A percentile compares a stretch with the other conserved stretches of the same genome.
phyloP scores from a whole-genome alignment of 345 rosid species.

The Eucalyptus marginata region DNA sequence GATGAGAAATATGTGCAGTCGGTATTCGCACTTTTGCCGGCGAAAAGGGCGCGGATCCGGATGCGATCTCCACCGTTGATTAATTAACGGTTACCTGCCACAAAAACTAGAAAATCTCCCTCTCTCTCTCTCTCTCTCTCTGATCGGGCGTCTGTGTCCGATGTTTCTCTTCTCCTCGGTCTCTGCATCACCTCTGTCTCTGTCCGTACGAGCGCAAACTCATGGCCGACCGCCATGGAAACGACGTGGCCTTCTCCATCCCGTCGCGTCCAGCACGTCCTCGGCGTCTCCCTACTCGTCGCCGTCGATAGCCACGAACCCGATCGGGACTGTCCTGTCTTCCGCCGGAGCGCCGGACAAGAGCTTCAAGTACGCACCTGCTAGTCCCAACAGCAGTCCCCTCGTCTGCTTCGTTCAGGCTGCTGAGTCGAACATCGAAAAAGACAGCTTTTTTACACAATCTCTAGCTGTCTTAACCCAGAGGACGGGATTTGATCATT shows the following conservation, averaged over 20 bases:
- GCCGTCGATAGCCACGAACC: too few species aligned
- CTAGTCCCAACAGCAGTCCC: too few species aligned
- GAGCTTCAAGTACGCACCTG: too few species aligned
- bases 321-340: too few species aligned
- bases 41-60: background rate
- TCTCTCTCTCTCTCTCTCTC: background rate
- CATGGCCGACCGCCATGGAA: background rate
- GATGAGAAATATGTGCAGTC: background rate
- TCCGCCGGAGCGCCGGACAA: too few species aligned
- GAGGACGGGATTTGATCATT: too few species aligned
- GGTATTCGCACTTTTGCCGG: background rate
- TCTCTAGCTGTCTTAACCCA: too few species aligned
- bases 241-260: conserved; percentile 2
- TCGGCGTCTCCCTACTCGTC: too few species aligned
- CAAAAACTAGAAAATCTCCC: background rate
- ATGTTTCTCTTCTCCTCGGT: conserved; percentile 43
- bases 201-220: background rate
- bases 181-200: conserved; percentile 19
- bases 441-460: too few species aligned
- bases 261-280: background rate
- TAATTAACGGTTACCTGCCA: background rate
- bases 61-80: background rate
- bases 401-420: too few species aligned
- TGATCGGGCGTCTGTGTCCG: background rate
- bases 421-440: too few species aligned